Evolutionary conservation across 805 yeast genomes (phyloP), one percentile per base, ranked within the genome.

Genomic region (Kregervanrija fluxuum): DNA sequence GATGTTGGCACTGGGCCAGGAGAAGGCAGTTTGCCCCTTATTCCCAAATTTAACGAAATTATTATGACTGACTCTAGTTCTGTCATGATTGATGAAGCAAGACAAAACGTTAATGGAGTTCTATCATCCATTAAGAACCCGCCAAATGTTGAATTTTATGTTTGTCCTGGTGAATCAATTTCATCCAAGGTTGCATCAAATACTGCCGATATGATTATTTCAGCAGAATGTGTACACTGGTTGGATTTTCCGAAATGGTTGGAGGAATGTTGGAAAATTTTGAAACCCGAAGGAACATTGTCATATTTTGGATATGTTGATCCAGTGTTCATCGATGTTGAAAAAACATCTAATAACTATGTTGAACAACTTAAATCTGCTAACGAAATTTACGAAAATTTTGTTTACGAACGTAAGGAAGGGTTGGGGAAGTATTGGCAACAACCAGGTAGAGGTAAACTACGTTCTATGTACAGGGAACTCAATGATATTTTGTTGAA

Each of bases 191-290:
- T 57, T 5, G 50, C 54, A 16, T 47, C 32, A 1, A 55, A 53
- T 35, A 53, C 59, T 3, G 64, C 79, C 8, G 95, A 84, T 57
- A 48, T 87, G 53, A 68, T 87, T 11, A 74, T 88, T 2, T 85
- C 82, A n/a, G 95, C 90, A 0, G 89, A 89, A 58, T 83, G 89
- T 47, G 78, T 75, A n/a, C 96, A 89, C 62, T 89, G 96, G 95
- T 75, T 86, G 46, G 60, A 53, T 51, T 54, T 49, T 17, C 54
- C 31, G 11, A 48, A 37, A 22, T 57, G 55, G 63, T 53, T 56
- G 30, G 45, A 33, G 33, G 69, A 63, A 59, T 56, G 66, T 43
- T 52, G 54, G 40, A 59, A 68, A 31, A 58, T 68, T 33, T 62
- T 68, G 41, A 67, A 67, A 47, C 58, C 63, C 2, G 66, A 66